Evolutionary conservation across 768 basidiomycete species (phyloP).

Genomic region (Solioccasus polychromus): DNA sequence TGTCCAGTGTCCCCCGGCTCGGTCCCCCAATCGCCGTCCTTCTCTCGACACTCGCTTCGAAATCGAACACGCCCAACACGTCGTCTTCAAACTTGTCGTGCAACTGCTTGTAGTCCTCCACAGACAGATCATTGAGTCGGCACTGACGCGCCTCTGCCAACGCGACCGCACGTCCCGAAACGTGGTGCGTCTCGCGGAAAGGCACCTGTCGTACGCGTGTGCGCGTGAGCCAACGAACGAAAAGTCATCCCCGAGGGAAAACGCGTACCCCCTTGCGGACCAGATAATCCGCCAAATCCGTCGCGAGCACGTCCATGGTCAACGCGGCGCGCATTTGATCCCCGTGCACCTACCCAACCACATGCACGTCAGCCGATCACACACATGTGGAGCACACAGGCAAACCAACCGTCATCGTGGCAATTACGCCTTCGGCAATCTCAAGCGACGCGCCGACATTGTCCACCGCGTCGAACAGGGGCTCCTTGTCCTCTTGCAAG

Average conservation of each 20-base stretch:
- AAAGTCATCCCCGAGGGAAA: not conserved
- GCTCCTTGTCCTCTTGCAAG: conserved; percentile 98
- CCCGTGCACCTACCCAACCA: conserved; percentile 65
- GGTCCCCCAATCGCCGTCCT: conserved; percentile 91
- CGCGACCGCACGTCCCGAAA: conserved; percentile 95
- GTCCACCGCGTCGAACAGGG: conserved; percentile 91
- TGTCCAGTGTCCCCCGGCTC: conserved; percentile 75
- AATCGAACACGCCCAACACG: conserved; percentile 84
- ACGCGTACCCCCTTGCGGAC: conserved; percentile 92
- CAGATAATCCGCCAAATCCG: conserved; percentile 98
- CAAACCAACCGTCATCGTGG: conserved; percentile 73
- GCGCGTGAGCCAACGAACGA: too few species aligned
- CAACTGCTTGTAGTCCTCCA: conserved; percentile 76
- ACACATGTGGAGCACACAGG: not conserved
- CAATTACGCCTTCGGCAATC: conserved; percentile 93
- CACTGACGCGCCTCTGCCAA: conserved; percentile 82
- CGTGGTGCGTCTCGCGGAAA: conserved; percentile 98
- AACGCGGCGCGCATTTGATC: conserved; percentile 88
- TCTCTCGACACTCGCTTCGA: conserved; percentile 93
- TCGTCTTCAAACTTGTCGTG: conserved; percentile 79
- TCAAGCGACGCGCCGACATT: conserved; percentile 84
- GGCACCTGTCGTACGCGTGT: conserved; percentile 61
- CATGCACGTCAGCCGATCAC: not conserved
- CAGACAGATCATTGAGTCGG: conserved; percentile 76
- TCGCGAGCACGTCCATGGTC: conserved; percentile 97